These are phyloP conservation scores for Saccharum officinarum DNA, from an alignment of 176 grass and related monocot genomes.

Conservation along the genomic window DNA sequence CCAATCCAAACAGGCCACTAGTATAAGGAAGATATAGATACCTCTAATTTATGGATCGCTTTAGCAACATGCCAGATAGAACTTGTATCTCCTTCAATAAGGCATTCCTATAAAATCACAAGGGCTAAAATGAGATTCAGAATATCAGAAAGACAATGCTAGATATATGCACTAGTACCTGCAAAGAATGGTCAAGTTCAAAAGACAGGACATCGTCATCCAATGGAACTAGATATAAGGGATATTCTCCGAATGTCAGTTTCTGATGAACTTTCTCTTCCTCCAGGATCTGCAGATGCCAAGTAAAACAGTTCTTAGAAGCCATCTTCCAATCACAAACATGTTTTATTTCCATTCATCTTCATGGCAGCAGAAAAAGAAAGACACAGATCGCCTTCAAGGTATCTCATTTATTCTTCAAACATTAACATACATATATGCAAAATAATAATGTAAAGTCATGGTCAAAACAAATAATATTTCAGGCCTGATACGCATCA, in stretches of 20 bases:
- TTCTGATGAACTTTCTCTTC: conserved; percentile 92
- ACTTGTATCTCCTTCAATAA: conserved; percentile 90
- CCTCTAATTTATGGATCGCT: conserved; percentile 96
- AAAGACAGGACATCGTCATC: conserved; percentile 97
- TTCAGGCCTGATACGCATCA: background rate
- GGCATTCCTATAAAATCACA: conserved; percentile 66
- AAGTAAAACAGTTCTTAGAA: conserved; percentile 30
- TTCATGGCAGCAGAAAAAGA: background rate
- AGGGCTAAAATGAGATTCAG: conserved; percentile 16
- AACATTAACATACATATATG: background rate
- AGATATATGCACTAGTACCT: conserved; percentile 49
- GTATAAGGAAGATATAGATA: conserved; percentile 27
- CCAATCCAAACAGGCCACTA: background rate
- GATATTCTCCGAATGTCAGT: conserved; percentile 79
- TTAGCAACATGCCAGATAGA: conserved; percentile 98
- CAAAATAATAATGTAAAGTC: background rate
- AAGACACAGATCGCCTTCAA: background rate
- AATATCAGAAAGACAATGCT: conserved; percentile 16
- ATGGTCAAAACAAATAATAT: background rate
- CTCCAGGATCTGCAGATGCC: conserved; percentile 67
- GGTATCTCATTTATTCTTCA: background rate
- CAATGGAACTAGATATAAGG: conserved; percentile 80
- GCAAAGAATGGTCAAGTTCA: conserved; percentile 82
- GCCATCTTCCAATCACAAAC: background rate
- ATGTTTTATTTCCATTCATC: conserved; percentile 1